These are phyloP conservation scores for Cladosporium sp. DNA, from an alignment of 2,329 filamentous ascomycete species.

Conservation along the genomic window DNA sequence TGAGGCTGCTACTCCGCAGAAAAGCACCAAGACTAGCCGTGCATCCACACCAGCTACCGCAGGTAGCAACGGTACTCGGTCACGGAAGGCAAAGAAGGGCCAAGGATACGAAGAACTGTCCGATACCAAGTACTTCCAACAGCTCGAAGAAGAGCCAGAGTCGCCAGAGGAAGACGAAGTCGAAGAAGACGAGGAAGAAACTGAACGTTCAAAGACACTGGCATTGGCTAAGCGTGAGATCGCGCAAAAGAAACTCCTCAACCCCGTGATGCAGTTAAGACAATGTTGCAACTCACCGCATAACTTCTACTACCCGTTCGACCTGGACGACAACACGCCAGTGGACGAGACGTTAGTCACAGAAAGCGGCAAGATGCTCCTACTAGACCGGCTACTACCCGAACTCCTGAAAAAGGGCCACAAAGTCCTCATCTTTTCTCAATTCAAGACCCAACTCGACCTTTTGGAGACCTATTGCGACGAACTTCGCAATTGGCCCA, in stretches of 20 bases:
- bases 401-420: slow-evolving; percentile 69
- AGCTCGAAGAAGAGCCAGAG: slow-evolving; percentile 59
- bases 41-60: slow-evolving; percentile 66
- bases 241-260: slow-evolving; percentile 85
- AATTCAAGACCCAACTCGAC: slow-evolving; percentile 92
- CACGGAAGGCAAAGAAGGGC: slow-evolving; percentile 50
- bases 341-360: slow-evolving; percentile 77
- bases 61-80: slow-evolving; percentile 45
- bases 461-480: slow-evolving; percentile 82
- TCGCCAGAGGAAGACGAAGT: slow-evolving; percentile 40
- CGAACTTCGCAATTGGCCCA: slow-evolving; percentile 71
- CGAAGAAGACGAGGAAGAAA: slow-evolving; percentile 54
- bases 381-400: slow-evolving; percentile 81
- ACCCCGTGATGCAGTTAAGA: slow-evolving; percentile 85
- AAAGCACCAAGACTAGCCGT: slow-evolving; percentile 71
- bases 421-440: slow-evolving; percentile 93
- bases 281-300: slow-evolving; percentile 91
- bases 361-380: slow-evolving; percentile 89
- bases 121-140: slow-evolving; percentile 79
- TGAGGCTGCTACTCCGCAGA: slow-evolving; percentile 50
- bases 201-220: slow-evolving; percentile 62
- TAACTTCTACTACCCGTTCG: slow-evolving; percentile 92
- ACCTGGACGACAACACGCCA: slow-evolving; percentile 54
- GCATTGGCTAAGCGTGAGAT: slow-evolving; percentile 84
- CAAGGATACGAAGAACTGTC: slow-evolving; percentile 67